These are phyloP conservation scores for Diaporthe ampelina DNA, from an alignment of 2,329 filamentous ascomycete genomes.

Conservation along the genomic window DNA sequence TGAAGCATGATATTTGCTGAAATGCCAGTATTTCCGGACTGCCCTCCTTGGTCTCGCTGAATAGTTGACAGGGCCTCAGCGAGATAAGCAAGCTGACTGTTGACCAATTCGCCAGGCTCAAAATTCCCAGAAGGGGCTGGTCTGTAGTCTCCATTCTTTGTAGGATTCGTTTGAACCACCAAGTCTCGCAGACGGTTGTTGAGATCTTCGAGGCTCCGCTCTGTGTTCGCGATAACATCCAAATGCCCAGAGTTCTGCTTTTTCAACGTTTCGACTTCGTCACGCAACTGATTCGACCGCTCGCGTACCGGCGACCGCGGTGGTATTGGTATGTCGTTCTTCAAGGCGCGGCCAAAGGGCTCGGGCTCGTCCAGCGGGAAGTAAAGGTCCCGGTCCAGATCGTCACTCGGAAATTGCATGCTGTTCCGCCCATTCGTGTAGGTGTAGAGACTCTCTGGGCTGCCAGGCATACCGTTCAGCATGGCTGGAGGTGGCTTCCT, in stretches of 20 bases:
- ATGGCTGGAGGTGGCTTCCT: conserved; percentile 61
- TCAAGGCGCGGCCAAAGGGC: conserved; percentile 54
- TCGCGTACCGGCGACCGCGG: conserved; percentile 69
- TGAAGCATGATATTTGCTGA: conserved; percentile 52
- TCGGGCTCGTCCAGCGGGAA: conserved; percentile 76
- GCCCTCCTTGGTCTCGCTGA: conserved; percentile 66
- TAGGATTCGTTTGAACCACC: conserved; percentile 63
- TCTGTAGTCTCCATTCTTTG: conserved; percentile 61
- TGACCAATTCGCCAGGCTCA: conserved; percentile 63
- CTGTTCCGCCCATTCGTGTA: conserved; percentile 74
- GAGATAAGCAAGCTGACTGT: conserved; percentile 77
- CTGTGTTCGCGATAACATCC: conserved; percentile 71
- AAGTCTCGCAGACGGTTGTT: conserved; percentile 58
- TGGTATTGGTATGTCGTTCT: conserved; percentile 69
- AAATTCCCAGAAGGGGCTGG: conserved; percentile 56
- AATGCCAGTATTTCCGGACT: conserved; percentile 47
- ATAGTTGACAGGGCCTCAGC: conserved; percentile 75
- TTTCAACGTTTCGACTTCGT: conserved; percentile 56
- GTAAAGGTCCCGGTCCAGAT: conserved; percentile 83
- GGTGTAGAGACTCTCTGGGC: conserved; percentile 82
- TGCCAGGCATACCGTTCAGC: conserved; percentile 76
- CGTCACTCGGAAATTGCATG: conserved; percentile 66
- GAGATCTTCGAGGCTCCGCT: conserved; percentile 75
- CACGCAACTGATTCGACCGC: conserved; percentile 64
- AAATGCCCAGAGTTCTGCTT: conserved; percentile 55